Evolutionary conservation across 495 filamentous ascomycete species (phyloP), one percentile per base, ranked within the genome.

Genomic region (Letharia columbiana): DNA sequence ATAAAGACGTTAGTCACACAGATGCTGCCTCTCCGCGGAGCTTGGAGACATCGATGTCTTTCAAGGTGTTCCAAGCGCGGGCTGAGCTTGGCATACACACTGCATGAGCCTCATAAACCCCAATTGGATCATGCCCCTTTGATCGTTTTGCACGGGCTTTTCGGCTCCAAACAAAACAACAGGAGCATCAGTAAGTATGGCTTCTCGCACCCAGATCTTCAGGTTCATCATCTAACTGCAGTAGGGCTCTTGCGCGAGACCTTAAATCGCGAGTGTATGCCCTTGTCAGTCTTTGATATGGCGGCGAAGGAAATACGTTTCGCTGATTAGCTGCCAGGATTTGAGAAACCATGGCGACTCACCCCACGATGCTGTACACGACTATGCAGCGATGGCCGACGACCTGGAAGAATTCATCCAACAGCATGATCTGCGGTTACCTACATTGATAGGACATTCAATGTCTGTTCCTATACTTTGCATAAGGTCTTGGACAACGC

Each of bases 101-200:
- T 69, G 47, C 63, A 72, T 47, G 45, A 72, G 20, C 66, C 71
- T 44, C 47, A 62, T 15, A 40, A 56, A 33, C 5, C n/a, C 28
- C 54, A 60, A 59, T 18, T 23, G 35, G 72, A 78, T 67, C 82
- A 82, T 57, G 74, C 83, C 54, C 91, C 94, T 1, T 89, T 98
- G 66, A 76, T 98, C 69, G 85, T 98, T 67, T 83, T 98, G 75
- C 94, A 98, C 75, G 94, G 94, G 6, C 81, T 98, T 20, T 98
- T 98, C 73, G 94, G 94, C 33, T 96, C 91, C 50, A 97, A 96
- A 77, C 90, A 90, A 80, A 98, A 98, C 71, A 94, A 98, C 73
- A 79, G 93, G 76, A 92, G 84, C 75, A 94, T 98, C 68, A 95
- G 93, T 86, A 96, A 92, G 94, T 97, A 84, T 81, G 91, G 70